A percentile compares a stretch with the other conserved stretches of the same genome.
Evolutionary conservation across 1,139 yeast species (phyloP).

Genomic region (Blastobotrys raffinosifermentans): DNA sequence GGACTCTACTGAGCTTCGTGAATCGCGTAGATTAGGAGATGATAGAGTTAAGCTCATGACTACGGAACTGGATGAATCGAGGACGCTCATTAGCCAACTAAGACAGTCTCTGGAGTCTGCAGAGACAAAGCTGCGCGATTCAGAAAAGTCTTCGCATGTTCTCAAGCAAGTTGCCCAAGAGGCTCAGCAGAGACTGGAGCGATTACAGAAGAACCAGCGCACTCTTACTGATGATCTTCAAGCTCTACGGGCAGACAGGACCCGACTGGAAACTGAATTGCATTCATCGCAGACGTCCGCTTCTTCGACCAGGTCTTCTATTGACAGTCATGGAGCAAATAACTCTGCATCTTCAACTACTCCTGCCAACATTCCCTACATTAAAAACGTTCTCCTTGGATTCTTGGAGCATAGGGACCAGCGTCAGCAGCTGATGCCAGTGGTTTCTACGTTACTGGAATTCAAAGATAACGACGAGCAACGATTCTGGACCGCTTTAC

Average conservation of each 20-base stretch:
- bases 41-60: conserved; percentile 22
- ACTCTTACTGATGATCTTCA: conserved; percentile 56
- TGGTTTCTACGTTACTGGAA: conserved; percentile 66
- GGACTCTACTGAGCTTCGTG: conserved; percentile 21
- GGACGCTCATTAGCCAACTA: conserved; percentile 19
- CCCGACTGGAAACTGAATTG: conserved; percentile 15
- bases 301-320: conserved; percentile 4
- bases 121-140: conserved; percentile 28
- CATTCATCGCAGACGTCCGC: neutral
- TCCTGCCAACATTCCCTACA: conserved; percentile 57
- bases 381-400: conserved; percentile 82
- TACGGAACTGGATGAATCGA: conserved; percentile 26
- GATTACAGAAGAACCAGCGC: conserved; percentile 51
- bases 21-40: conserved; percentile 24
- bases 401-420: conserved; percentile 91
- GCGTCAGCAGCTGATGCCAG: conserved; percentile 77
- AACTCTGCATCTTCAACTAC: conserved; percentile 8
- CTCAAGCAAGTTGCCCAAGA: conserved; percentile 34
- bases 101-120: conserved; percentile 25
- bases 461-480: conserved; percentile 66
- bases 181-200: conserved; percentile 32
- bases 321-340: conserved; percentile 4
- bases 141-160: conserved; percentile 27
- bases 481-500: conserved; percentile 56
- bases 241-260: conserved; percentile 24